These are phyloP conservation scores for Solanum hybrid DNA, from an alignment of 305 asterid species.

Conservation along the genomic window DNA sequence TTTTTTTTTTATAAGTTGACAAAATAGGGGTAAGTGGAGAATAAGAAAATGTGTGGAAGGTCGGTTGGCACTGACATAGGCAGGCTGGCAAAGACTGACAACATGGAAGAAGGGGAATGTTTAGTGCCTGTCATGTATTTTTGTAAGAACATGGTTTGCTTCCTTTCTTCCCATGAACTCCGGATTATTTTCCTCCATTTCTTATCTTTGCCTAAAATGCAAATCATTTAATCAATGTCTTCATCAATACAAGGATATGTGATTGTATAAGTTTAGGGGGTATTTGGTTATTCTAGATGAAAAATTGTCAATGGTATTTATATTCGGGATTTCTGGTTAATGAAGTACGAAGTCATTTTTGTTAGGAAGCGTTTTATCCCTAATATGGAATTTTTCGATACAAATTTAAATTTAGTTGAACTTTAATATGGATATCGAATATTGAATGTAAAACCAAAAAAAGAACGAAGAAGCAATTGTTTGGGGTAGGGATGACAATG, in stretches of 20 bases:
- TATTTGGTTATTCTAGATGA: neutral
- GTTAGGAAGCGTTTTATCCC: accelerated
- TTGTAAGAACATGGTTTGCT: neutral
- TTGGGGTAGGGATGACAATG: neutral
- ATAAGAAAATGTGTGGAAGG: neutral
- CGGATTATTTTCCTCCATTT: neutral
- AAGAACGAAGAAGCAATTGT: neutral
- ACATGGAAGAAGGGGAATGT: neutral
- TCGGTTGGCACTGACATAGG: neutral
- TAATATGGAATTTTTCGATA: accelerated
- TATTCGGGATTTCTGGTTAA: too few relatives aligned
- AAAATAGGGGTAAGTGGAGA: neutral
- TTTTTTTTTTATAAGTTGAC: neutral
- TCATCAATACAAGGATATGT: neutral
- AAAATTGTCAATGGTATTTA: neutral
- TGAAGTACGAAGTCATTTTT: neutral
- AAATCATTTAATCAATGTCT: neutral
- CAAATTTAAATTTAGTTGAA: neutral
- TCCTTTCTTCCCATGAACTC: neutral
- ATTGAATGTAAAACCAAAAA: neutral
- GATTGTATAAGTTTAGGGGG: neutral
- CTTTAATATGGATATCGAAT: neutral
- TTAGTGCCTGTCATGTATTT: neutral
- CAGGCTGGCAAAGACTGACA: constrained; percentile 2
- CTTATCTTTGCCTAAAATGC: neutral